Evolutionary conservation across 805 yeast genomes (phyloP), one percentile per base, ranked within the genome.

Genomic region (Kodamaea laetipori): DNA sequence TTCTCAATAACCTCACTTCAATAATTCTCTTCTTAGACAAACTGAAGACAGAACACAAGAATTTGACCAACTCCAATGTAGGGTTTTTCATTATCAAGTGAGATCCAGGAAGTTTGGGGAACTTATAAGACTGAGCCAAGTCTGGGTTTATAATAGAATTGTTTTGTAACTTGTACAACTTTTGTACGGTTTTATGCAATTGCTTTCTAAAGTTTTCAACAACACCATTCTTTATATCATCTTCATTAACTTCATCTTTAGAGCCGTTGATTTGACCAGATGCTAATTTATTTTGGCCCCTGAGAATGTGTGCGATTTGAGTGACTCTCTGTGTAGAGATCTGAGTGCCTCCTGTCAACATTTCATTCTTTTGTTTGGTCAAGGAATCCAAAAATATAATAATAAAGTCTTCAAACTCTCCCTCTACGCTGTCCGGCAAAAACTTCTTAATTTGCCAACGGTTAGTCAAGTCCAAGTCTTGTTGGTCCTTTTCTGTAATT

Each of bases 371-470:
- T 36, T 70, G 67, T 44, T 78, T 80, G 26, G 82, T 70, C 51
- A 89, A 66, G 1, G 85, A 69, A 60, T 87, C 94, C 55, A 90
- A 63, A 55, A 89, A 82, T 47, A 88, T 78, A 34, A 81, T 68
- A 30, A 87, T 68, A 97, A 97, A 94, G 53, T 85, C 94, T 37
- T 83, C 85, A 67, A 94, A 90, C 58, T 94, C 98, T 5, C 76
- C 77, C 55, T 82, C 92, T 48, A 85, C 77, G 12, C 89, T 76
- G 1, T 72, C 61, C 0, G 99, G 97, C 32, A 94, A 65, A 51
- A 79, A 87, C 25, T 78, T 69, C 46, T 80, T 78, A 15, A 94
- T 74, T 46, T 86, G 94, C 99, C 99, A 94, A 38, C 81, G 64
- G 45, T 77, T 76, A 38, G 65, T 73, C 1, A 86, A 81, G 8